A percentile compares a stretch with the other conserved stretches of the same genome.
phyloP scores from a whole-genome alignment of 2,329 filamentous ascomycete species.

The Fusarium sp. region DNA sequence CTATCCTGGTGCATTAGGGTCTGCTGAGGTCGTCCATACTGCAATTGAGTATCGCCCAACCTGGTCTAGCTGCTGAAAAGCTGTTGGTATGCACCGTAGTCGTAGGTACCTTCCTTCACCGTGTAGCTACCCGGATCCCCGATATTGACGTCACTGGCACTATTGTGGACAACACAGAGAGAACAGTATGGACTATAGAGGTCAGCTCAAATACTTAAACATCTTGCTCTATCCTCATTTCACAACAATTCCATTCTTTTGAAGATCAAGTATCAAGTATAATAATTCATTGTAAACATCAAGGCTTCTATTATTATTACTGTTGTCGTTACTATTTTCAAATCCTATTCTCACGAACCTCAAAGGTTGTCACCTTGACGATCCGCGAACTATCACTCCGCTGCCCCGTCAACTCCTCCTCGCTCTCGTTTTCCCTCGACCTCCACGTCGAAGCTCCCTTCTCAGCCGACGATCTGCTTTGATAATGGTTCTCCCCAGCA shows the following conservation, averaged over 20 bases:
- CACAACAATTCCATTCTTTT: not conserved
- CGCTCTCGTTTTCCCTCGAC: constrained; percentile 33
- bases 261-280: not conserved
- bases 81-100: not conserved
- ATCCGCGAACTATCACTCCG: constrained; percentile 9
- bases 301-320: constrained; percentile 19
- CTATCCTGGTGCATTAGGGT: not conserved
- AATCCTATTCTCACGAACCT: constrained; percentile 28
- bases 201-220: constrained; percentile 9
- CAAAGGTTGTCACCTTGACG: constrained; percentile 35
- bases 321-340: constrained; percentile 17
- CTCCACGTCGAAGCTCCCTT: constrained; percentile 29
- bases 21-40: not conserved
- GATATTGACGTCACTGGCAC: constrained; percentile 29
- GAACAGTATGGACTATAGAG: not conserved
- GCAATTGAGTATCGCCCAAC: not conserved
- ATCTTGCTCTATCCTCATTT: not conserved
- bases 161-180: not conserved
- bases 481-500: constrained; percentile 31
- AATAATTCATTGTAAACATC: constrained; percentile 22
- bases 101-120: not conserved
- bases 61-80: not conserved
- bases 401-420: constrained; percentile 36
- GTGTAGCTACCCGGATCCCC: not conserved
- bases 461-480: constrained; percentile 17